A percentile compares a stretch with the other conserved stretches of the same genome.
phyloP scores from a whole-genome alignment of 2,329 filamentous ascomycete genomes.

The Aspergillus versicolor region DNA sequence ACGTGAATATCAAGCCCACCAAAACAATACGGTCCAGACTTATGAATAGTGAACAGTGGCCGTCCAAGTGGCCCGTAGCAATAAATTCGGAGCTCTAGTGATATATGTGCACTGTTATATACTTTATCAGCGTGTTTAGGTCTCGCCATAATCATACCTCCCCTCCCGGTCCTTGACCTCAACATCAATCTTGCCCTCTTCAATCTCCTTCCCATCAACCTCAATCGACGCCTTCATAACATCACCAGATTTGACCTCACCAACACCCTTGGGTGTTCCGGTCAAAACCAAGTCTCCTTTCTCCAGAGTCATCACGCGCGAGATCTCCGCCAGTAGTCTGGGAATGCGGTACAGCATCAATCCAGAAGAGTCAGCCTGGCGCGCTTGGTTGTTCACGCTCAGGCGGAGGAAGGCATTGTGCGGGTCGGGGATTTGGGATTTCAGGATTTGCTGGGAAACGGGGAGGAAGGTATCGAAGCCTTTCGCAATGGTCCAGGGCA shows the following conservation, averaged over 20 bases:
- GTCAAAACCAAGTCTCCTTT: slow-evolving; percentile 91
- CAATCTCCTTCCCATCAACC: slow-evolving; percentile 76
- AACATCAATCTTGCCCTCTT: slow-evolving; percentile 82
- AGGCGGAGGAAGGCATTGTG: slow-evolving; percentile 86
- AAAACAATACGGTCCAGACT: background rate
- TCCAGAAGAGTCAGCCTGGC: slow-evolving; percentile 84
- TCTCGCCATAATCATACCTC: slow-evolving; percentile 74
- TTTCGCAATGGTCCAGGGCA: slow-evolving; percentile 95
- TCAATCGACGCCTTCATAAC: slow-evolving; percentile 80
- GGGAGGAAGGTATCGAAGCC: slow-evolving; percentile 98
- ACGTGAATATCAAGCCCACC: background rate
- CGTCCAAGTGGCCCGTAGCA: background rate
- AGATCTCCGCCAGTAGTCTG: slow-evolving; percentile 84
- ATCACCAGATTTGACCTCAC: slow-evolving; percentile 79
- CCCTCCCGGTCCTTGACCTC: slow-evolving; percentile 75
- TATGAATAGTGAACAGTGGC: background rate
- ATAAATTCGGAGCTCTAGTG: background rate
- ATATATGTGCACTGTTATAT: slow-evolving; percentile 8
- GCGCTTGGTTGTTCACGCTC: slow-evolving; percentile 73
- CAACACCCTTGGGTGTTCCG: slow-evolving; percentile 96
- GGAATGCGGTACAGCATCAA: slow-evolving; percentile 94
- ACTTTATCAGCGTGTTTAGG: slow-evolving; percentile 39
- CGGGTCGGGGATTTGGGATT: slow-evolving; percentile 77
- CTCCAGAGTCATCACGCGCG: slow-evolving; percentile 89
- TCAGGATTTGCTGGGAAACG: slow-evolving; percentile 76